Base-by-base conservation (phyloP, 192 early-diverging fungal species). In the Backusella morwellensis region DNA sequence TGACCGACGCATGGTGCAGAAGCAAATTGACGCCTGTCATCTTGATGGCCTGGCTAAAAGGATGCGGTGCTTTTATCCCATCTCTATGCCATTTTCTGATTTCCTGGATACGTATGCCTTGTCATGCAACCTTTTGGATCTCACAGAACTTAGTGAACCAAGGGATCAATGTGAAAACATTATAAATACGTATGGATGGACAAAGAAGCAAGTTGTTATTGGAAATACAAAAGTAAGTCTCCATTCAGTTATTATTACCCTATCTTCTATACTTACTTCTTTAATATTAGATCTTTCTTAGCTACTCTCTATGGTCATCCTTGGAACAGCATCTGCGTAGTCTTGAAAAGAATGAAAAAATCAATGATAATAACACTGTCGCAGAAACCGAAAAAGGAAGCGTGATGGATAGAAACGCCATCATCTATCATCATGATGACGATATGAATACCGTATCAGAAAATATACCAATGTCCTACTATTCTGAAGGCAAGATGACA, bases 291-390 rank as follows among this genome's bases (percentile, higher is more conserved):
- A 83, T 93, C 6, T 97, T 90, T 76, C 75, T 98, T 35, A 89
- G 89, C 76, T 95, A 95, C 72, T 76, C 35, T 7, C 86, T 87
- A 35, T 98, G 96, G 97, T 90, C 91, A 68, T 86, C 86, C 50
- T 87, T 98, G 15, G 97, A 98, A 80, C 90, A 92, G 69, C 85
- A 86, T n/a, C 90, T 98, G 66, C 87, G 92, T 36, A 89, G 83
- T 50, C 74, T 85, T 21, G 93, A 96, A 75, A 88, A 86, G 23
- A 85, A 87, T 56, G 87, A 91, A 41, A 84, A 89, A 79, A 85
- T 74, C 35, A 71, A 70, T 69, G 82, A 78, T 70, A 87, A 88
- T 74, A 83, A 78, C 36, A 23, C 23, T 8, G 29, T 68, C 1
- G 29, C 63, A 26, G 63, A 23, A 47, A 71, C 36, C 9, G 70